Evolutionary conservation across 2,329 filamentous ascomycete species (phyloP).

Genomic region (Fusarium heterosporum): DNA sequence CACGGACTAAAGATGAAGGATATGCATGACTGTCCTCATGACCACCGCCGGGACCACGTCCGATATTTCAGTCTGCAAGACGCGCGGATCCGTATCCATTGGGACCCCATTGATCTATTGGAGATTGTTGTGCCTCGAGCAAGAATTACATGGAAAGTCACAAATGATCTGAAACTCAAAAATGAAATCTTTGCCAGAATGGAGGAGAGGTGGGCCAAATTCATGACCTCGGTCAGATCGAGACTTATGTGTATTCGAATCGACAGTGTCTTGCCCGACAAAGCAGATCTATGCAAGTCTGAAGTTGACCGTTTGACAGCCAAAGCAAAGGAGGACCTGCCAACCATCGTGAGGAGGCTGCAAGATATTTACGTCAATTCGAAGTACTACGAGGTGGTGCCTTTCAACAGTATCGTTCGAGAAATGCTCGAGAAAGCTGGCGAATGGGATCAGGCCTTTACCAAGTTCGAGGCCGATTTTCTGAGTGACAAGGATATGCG

Average conservation of each 20-base stretch:
- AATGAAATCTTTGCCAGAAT: slow-evolving; percentile 89
- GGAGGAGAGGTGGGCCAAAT: slow-evolving; percentile 84
- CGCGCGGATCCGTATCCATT: slow-evolving; percentile 87
- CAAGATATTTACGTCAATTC: slow-evolving; percentile 93
- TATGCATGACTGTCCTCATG: slow-evolving; percentile 82
- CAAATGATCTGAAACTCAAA: slow-evolving; percentile 90
- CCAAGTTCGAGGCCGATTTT: slow-evolving; percentile 91
- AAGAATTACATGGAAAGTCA: slow-evolving; percentile 96
- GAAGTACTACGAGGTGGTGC: slow-evolving; percentile 96
- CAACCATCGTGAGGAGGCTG: slow-evolving; percentile 77
- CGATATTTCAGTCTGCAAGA: slow-evolving; percentile 92
- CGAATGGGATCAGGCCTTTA: slow-evolving; percentile 92
- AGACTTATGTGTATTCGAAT: slow-evolving; percentile 90
- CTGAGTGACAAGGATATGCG: slow-evolving; percentile 97
- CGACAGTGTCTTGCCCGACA: slow-evolving; percentile 89
- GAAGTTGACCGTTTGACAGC: slow-evolving; percentile 84
- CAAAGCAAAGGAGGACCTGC: slow-evolving; percentile 86
- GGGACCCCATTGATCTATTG: slow-evolving; percentile 90
- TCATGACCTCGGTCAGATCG: slow-evolving; percentile 87
- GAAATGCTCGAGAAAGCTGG: slow-evolving; percentile 93
- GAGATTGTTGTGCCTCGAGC: slow-evolving; percentile 94
- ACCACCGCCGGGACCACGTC: slow-evolving; percentile 91
- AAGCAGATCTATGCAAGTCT: slow-evolving; percentile 81
- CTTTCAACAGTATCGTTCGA: slow-evolving; percentile 87
- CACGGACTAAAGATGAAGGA: slow-evolving; percentile 80